A percentile compares a stretch with the other conserved stretches of the same genome.
These are phyloP conservation scores for Carex myosuroides DNA, from an alignment of 176 grass and related monocot genomes.

Conservation along the genomic window DNA sequence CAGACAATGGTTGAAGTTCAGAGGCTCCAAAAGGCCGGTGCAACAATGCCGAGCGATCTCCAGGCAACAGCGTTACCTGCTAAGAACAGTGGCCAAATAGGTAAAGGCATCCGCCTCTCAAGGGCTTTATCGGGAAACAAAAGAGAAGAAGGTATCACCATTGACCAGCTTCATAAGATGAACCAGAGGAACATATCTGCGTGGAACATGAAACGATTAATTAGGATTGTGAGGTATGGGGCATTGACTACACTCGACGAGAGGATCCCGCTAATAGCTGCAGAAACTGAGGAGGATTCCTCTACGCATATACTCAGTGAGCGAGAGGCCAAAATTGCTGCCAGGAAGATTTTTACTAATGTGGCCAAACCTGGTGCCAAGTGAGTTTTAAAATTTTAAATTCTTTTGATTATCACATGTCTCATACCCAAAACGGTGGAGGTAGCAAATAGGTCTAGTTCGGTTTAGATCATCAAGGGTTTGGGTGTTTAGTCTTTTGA, in stretches of 20 bases:
- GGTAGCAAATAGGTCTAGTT: neutral
- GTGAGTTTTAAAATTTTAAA: slow-evolving; percentile 21
- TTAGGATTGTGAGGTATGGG: slow-evolving; percentile 79
- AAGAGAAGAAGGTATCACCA: slow-evolving; percentile 60
- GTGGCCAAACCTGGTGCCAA: slow-evolving; percentile 63
- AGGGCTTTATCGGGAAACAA: slow-evolving; percentile 28
- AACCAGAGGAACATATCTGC: slow-evolving; percentile 92
- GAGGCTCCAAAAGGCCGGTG: slow-evolving; percentile 62
- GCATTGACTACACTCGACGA: slow-evolving; percentile 74
- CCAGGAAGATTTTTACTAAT: slow-evolving; percentile 82
- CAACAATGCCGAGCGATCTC: slow-evolving; percentile 54
- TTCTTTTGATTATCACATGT: neutral
- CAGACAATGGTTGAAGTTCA: slow-evolving; percentile 70
- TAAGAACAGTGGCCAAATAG: slow-evolving; percentile 19
- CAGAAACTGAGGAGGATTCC: slow-evolving; percentile 35
- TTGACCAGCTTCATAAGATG: slow-evolving; percentile 80
- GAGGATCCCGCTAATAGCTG: slow-evolving; percentile 32
- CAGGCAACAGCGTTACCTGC: slow-evolving; percentile 30
- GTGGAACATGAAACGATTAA: slow-evolving; percentile 95
- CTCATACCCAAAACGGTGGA: neutral
- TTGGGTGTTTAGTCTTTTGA: neutral
- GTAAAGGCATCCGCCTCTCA: slow-evolving; percentile 38
- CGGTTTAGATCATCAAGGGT: neutral
- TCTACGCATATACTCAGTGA: slow-evolving; percentile 71
- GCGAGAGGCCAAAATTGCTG: slow-evolving; percentile 78